A percentile compares a stretch with the other conserved stretches of the same genome.
Conservation (phyloP, 305 asterid species). For the Fraxinus xanthoxyloides region DNA sequence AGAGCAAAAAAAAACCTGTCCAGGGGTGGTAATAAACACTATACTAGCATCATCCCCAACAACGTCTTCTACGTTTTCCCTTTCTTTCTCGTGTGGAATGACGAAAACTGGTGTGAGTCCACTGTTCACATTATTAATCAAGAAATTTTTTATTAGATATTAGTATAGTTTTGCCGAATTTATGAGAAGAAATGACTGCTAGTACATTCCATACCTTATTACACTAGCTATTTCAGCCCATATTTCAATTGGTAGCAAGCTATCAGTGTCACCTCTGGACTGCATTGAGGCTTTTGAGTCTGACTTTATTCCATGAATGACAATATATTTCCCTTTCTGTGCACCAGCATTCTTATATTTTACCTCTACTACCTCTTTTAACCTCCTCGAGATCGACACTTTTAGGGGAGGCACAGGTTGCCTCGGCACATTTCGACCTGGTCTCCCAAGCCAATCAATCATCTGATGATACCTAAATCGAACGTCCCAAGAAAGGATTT, state of each 20-base stretch:
- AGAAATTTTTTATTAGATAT: neutral
- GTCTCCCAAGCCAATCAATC: constrained; percentile 75
- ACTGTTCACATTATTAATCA: constrained; percentile 32
- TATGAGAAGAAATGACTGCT: neutral
- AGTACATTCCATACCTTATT: constrained; percentile 41
- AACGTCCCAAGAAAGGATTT: neutral
- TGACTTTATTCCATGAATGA: constrained; percentile 81
- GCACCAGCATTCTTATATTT: constrained; percentile 66
- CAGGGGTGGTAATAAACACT: constrained; percentile 83
- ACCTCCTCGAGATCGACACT: constrained; percentile 71
- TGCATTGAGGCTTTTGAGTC: constrained; percentile 93
- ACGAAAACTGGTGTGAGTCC: constrained; percentile 73
- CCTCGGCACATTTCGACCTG: constrained; percentile 67
- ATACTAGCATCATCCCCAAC: constrained; percentile 70
- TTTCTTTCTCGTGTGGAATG: constrained; percentile 82
- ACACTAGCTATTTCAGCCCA: constrained; percentile 69
- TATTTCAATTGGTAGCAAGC: constrained; percentile 74
- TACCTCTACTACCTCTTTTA: constrained; percentile 69
- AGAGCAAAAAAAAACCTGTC: constrained; percentile 57
- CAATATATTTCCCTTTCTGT: constrained; percentile 63
- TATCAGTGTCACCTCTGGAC: constrained; percentile 75
- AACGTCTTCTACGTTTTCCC: constrained; percentile 66
- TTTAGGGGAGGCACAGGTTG: constrained; percentile 58
- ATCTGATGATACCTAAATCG: constrained; percentile 63
- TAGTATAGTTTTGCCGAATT: neutral